These are phyloP conservation scores for Nevesoporus exiguus DNA, from an alignment of 768 basidiomycete species.

Conservation along the genomic window DNA sequence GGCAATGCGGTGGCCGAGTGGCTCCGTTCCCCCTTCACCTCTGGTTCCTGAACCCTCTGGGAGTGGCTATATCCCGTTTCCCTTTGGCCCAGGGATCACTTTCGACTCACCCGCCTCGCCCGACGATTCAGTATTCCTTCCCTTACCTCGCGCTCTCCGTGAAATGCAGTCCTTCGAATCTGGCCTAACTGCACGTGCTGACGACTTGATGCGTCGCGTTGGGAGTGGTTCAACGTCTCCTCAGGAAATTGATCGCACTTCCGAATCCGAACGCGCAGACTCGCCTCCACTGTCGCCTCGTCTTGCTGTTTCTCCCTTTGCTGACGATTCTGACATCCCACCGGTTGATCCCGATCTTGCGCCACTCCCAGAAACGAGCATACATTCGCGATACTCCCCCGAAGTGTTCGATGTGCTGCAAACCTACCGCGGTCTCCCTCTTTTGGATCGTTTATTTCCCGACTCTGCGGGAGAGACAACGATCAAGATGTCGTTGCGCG, in stretches of 20 bases:
- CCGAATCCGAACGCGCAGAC: neutral
- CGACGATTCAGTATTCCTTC: slow-evolving; percentile 40
- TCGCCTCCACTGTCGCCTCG: slow-evolving; percentile 22
- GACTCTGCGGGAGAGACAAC: slow-evolving; percentile 60
- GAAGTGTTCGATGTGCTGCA: slow-evolving; percentile 81
- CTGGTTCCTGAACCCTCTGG: slow-evolving; percentile 20
- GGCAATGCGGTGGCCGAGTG: slow-evolving; percentile 57
- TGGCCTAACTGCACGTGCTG: slow-evolving; percentile 68
- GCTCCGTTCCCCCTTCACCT: slow-evolving; percentile 37
- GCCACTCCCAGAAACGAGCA: slow-evolving; percentile 46
- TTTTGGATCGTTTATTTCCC: slow-evolving; percentile 61
- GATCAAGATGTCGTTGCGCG: slow-evolving; percentile 65
- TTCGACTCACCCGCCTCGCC: slow-evolving; percentile 59
- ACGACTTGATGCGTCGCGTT: slow-evolving; percentile 25
- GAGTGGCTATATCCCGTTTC: slow-evolving; percentile 39
- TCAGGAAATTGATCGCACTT: neutral
- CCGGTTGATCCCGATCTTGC: slow-evolving; percentile 27
- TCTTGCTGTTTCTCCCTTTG: slow-evolving; percentile 25
- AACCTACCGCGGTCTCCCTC: slow-evolving; percentile 72
- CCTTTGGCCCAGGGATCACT: slow-evolving; percentile 61
- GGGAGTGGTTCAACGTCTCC: slow-evolving; percentile 13
- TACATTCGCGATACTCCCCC: slow-evolving; percentile 64
- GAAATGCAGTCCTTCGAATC: slow-evolving; percentile 90
- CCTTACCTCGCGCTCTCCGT: slow-evolving; percentile 56
- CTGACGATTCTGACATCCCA: slow-evolving; percentile 29